phyloP scores from a whole-genome alignment of 345 rosid genomes.

The Lagerstroemia speciosa region DNA sequence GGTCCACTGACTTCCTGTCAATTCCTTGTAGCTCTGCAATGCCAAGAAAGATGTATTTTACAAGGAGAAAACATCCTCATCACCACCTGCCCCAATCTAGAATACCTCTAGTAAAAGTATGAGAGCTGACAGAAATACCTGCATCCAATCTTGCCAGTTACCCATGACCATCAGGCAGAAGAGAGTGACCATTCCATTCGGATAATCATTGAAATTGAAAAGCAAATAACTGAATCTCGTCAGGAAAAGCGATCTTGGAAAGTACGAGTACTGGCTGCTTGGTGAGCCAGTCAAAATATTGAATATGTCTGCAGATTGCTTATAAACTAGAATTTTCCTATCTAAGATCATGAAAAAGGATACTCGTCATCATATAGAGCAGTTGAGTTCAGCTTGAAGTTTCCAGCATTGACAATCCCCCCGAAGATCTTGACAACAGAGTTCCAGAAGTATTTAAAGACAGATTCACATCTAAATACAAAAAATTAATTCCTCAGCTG shows the following conservation, averaged over 20 bases:
- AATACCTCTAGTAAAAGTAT: constrained; percentile 3
- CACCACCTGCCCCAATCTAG: background rate
- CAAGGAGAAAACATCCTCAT: background rate
- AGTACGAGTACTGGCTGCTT: too few species aligned
- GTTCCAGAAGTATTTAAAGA: constrained; percentile 5
- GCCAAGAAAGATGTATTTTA: background rate
- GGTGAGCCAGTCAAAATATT: background rate
- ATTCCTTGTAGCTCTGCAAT: constrained; percentile 68
- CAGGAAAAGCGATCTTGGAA: constrained; percentile 26
- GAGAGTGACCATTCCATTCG: constrained; percentile 96
- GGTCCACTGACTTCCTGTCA: constrained; percentile 87
- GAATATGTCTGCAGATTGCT: background rate
- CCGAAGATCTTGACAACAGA: constrained; percentile 58
- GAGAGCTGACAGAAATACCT: constrained; percentile 35
- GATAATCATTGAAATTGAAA: constrained; percentile 92
- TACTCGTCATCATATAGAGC: constrained; percentile 70
- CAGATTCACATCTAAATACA: background rate
- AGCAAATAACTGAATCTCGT: constrained; percentile 60
- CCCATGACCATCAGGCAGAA: constrained; percentile 90
- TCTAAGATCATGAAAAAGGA: constrained; percentile 31
- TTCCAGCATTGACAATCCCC: constrained; percentile 88
- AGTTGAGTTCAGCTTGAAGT: constrained; percentile 45
- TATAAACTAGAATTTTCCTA: background rate
- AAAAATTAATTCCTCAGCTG: background rate
- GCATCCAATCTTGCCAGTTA: constrained; percentile 94